Evolutionary conservation across 2,329 filamentous ascomycete genomes (phyloP), one percentile per base, ranked within the genome.

Genomic region (Fusarium algeriense): DNA sequence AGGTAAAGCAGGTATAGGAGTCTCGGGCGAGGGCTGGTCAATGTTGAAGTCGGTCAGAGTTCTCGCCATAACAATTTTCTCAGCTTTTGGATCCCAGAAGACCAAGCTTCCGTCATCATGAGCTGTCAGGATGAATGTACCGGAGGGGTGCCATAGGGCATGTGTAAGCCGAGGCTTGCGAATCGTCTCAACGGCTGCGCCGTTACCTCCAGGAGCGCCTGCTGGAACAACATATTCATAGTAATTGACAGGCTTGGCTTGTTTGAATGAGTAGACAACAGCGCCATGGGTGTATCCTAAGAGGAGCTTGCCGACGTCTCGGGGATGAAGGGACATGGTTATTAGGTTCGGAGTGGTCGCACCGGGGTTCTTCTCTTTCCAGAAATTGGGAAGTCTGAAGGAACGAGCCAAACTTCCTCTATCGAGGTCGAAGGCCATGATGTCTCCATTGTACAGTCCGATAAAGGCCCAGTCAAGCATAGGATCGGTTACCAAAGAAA

Each of bases 401-500:
- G 91, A 89, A 17, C 94, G 81, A 8, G 82, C 82, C 65, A 96
- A 83, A 34, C 86, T 85, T 78, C 93, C 90, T 64, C 95, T 88
- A 78, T 98, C 96, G 60, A 99, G 85, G 79, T 99, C 96, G 79
- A 95, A 99, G n/a, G 94, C 93, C 65, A 95, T 87, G 14, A 98
- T 86, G 63, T 98, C 95, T 66, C 95, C 94, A 77, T 88, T 93
- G 70, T 93, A 90, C 69, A 94, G 84, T 15, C 94, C 96, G 46
- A 98, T 84, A 68, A 99, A 92, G 40, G 92, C 94, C 90, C 97
- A 99, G 80, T 99, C 96, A 66, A 99, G 85, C 83, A 93, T 93
- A 1, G 95, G 94, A 79, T 99, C 96, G 11, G 92, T 94, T 62
- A 92, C 86, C 76, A 98, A 79, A 35, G 89, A 88, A 17, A 89